Base-by-base conservation (phyloP, 2,329 filamentous ascomycete genomes). In the Diplodia intermedia region DNA sequence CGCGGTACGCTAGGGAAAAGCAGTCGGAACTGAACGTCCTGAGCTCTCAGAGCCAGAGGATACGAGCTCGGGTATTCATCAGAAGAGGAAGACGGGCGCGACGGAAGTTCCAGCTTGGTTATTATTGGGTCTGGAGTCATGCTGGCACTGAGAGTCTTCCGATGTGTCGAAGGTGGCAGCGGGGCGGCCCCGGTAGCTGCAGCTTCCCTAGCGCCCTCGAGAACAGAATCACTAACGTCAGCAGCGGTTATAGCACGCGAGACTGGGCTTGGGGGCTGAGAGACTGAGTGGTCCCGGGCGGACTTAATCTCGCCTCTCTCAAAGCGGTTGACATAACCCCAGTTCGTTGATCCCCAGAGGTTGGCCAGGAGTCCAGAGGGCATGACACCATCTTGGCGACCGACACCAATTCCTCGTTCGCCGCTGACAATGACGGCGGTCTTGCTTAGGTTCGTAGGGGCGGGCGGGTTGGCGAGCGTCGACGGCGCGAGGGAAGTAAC, bases 21-120 rank as follows among this genome's bases (percentile, higher is more conserved):
- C 66, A 97, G 88, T 8, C 93, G 87, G 77, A 99, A 99, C 76
- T 98, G 95, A 2, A 93, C 91, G 75, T 97, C 93, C 76, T 99
- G 96, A 3, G 91, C 90, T 73, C 86, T 90, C 15, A 97, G 82
- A 70, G 94, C 91, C 1, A 89, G 80, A 0, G 95, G 95, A 77
- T 99, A 99, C 72, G 90, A 88, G 71, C 79, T 83, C 29, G 86
- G 94, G 79, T 91, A 94, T 68, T 82, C 86, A 75, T 88, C 88
- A 80, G 43, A 76, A 72, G 54, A 78, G 68, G 7, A 78, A 72
- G 40, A 76, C 9, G 36, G 36, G 15, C 56, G 60, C 15, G 38
- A 49, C 36, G 65, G 65, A 18, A 63, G 12, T 18, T 68, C 66
- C 12, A 50, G 57, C 18, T 50, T 68, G 20, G 47, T 65, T 55